These are phyloP conservation scores for Coemansia sp. DNA, from an alignment of 192 early-diverging fungal genomes.

Conservation along the genomic window DNA sequence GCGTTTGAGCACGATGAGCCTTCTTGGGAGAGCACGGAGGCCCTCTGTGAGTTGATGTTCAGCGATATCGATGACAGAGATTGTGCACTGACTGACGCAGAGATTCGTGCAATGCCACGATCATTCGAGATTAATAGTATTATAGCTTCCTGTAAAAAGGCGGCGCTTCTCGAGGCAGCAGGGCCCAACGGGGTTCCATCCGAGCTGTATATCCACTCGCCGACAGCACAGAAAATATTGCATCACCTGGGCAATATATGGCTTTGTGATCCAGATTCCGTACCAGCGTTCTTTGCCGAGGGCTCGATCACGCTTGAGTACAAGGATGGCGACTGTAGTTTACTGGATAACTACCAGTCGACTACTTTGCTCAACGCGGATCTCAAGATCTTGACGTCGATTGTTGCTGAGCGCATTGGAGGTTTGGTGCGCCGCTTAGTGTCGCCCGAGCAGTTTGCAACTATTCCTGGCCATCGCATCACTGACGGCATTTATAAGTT, in stretches of 20 bases:
- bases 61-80: too few species aligned
- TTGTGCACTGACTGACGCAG: too few species aligned
- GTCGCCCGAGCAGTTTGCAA: slow-evolving; percentile 15
- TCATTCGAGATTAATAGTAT: too few species aligned
- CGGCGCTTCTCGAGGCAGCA: too few species aligned
- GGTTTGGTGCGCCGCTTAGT: neutral
- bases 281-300: slow-evolving; percentile 9
- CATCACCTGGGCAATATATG: slow-evolving; percentile 7
- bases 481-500: slow-evolving; percentile 14
- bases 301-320: slow-evolving; percentile 11
- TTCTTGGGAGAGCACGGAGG: too few species aligned
- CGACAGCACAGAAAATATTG: neutral
- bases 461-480: slow-evolving; percentile 18
- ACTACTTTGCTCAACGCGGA: neutral
- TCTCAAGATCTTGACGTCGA: neutral
- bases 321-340: slow-evolving; percentile 6
- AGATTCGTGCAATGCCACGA: too few species aligned
- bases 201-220: neutral
- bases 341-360: neutral
- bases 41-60: too few species aligned
- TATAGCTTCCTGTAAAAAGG: too few species aligned
- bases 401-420: neutral
- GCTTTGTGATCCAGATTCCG: neutral
- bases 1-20: too few species aligned
- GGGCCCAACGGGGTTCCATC: neutral